These are phyloP conservation scores for Jaapia argillacea DNA, from an alignment of 768 basidiomycete genomes.

Conservation along the genomic window DNA sequence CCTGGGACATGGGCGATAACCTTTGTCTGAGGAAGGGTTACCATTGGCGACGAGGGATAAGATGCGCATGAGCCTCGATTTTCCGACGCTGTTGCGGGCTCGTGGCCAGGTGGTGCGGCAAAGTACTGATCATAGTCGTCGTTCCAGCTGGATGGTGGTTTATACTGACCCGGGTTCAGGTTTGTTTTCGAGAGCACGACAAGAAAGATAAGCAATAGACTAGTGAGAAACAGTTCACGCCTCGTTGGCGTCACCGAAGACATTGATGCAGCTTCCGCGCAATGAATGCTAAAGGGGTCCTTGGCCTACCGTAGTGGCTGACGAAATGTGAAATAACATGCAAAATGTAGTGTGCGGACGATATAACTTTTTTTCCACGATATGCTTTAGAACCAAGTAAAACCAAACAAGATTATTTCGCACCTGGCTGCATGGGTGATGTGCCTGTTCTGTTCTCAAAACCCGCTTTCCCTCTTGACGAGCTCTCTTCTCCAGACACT, in stretches of 20 bases:
- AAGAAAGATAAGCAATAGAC: conserved; percentile 29
- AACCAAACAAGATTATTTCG: too few relatives aligned
- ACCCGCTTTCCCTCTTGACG: too few relatives aligned
- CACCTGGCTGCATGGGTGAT: too few relatives aligned
- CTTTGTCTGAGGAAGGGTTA: conserved; percentile 44
- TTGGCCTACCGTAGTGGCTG: too few relatives aligned
- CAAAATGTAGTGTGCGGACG: too few relatives aligned
- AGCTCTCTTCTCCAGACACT: too few relatives aligned
- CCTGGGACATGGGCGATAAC: conserved; percentile 73
- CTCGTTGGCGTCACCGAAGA: conserved; percentile 30
- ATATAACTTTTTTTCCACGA: too few relatives aligned
- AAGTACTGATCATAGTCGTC: conserved; percentile 1
- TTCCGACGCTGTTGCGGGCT: conserved; percentile 7
- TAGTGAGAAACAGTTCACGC: conserved; percentile 44
- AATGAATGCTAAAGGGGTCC: too few relatives aligned
- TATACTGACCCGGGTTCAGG: conserved; percentile 8
- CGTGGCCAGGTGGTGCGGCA: background rate
- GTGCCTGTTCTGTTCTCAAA: too few relatives aligned
- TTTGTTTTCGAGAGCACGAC: conserved; percentile 5
- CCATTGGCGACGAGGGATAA: conserved; percentile 29
- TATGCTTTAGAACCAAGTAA: too few relatives aligned
- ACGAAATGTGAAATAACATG: too few relatives aligned
- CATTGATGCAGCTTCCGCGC: too few relatives aligned
- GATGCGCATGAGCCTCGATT: conserved; percentile 14
- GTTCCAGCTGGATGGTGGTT: conserved; percentile 5